Base-by-base conservation (phyloP, 2,329 filamentous ascomycete species). In the Botrytis cinerea region DNA sequence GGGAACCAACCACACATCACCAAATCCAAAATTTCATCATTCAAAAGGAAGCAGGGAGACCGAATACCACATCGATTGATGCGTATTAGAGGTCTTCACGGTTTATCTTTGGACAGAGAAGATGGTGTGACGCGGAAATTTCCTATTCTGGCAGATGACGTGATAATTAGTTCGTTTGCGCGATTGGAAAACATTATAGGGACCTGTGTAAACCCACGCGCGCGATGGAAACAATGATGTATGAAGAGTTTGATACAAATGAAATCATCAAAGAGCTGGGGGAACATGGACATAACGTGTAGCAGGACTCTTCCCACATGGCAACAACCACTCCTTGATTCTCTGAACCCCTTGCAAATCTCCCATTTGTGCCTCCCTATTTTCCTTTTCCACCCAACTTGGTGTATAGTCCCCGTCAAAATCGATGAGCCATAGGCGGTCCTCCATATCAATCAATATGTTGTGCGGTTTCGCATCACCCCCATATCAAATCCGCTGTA, bases 71-170 rank as follows among this genome's bases (percentile, higher is more conserved):
- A 51, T 57, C 38, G 10, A 66, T 46, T 16, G 22, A 57, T 46
- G 35, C 46, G 51, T 14, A 28, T n/a, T 10, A 14, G 54, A 57
- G 45, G 32, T n/a, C 18, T 46, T 62, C 10, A 61, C 9, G n/a
- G 70, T 61, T 25, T 59, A 38, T 61, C 60, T 61, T 63, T 74
- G 64, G 68, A 40, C 7, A 32, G 2, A 48, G 35, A 28, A 45
- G 62, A 66, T 72, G 75, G 71, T 75, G 61, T 70, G 73, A 72
- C 69, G 57, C 46, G 61, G 35, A 73, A 71, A 73, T 63, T 76
- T 74, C 57, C 76, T 46, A 40, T 38, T 72, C 75, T 73, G 25
- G 74, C 72, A 61, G 72, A 78, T 78, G 75, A 75, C 76, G 77
- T 78, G 75, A 75, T 78, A 72, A 38, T 68, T 68, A 68, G 40